Conservation (phyloP, 2,329 filamentous ascomycete species). For the Sporothrix luriei region DNA sequence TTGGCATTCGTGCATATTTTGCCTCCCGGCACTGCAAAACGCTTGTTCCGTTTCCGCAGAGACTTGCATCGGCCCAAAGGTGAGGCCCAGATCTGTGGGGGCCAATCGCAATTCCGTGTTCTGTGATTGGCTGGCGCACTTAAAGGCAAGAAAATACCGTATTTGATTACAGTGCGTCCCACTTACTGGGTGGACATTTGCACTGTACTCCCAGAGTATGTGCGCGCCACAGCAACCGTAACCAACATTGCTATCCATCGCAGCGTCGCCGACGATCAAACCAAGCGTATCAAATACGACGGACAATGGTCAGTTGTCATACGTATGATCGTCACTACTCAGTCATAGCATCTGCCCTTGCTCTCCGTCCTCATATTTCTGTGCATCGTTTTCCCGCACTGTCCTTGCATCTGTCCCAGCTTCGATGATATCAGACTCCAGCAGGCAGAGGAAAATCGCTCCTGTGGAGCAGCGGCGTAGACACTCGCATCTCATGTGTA, state of each 20-base stretch:
- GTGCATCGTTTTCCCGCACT: background rate
- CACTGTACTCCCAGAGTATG: background rate
- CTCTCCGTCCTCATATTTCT: background rate
- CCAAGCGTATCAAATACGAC: background rate
- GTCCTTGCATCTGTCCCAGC: background rate
- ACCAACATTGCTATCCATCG: background rate
- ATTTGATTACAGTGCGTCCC: constrained; percentile 31
- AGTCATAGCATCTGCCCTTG: too few relatives aligned
- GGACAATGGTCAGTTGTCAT: background rate
- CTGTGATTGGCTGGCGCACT: constrained; percentile 32
- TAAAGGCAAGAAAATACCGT: constrained; percentile 25
- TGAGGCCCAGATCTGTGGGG: constrained; percentile 24
- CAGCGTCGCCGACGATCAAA: background rate
- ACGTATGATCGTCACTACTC: too few relatives aligned
- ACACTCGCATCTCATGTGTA: background rate
- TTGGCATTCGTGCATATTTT: background rate
- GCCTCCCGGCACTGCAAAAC: constrained; percentile 9
- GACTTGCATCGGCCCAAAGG: background rate
- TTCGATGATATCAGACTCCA: background rate
- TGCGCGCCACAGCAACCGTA: background rate
- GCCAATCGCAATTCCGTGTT: constrained; percentile 31
- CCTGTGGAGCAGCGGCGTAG: background rate
- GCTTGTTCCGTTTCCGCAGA: background rate
- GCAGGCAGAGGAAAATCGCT: background rate
- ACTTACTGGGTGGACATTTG: too few relatives aligned